Percentiles rank a stretch among this genome's conserved stretches.
Evolutionary conservation across 169 alveolate species (phyloP).

Genomic region (Cryptosporidium meleagridis): DNA sequence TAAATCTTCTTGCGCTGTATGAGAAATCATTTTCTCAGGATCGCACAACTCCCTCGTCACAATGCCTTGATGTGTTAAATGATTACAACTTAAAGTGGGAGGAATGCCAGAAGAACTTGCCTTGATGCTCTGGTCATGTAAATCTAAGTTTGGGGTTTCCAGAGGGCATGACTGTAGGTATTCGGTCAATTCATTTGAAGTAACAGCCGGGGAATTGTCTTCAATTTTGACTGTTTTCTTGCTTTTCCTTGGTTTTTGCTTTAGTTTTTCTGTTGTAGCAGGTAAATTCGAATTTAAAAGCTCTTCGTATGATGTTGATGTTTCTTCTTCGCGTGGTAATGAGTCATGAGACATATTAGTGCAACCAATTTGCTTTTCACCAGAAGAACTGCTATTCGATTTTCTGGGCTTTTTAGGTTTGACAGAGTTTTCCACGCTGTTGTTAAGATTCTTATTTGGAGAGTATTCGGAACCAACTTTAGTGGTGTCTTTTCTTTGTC

Average conservation of each 20-base stretch:
- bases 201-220: not conserved
- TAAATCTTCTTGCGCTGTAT: not conserved
- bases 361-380: not conserved
- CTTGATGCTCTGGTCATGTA: not conserved
- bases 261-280: not conserved
- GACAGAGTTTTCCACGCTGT: not conserved
- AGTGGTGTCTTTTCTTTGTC: conserved; percentile 20
- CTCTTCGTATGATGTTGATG: not conserved
- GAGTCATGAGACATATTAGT: not conserved
- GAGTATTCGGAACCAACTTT: not conserved
- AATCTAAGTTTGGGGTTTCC: conserved; percentile 7
- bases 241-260: not conserved
- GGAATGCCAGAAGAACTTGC: not conserved
- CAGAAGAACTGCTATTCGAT: not conserved
- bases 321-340: not conserved
- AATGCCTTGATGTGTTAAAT: not conserved
- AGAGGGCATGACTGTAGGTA: not conserved
- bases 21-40: conserved; percentile 11
- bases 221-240: not conserved
- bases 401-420: not conserved
- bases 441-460: not conserved
- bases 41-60: conserved; percentile 1
- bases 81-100: not conserved
- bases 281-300: not conserved
- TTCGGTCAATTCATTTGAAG: not conserved